Percentiles rank a stretch among this genome's conserved stretches.
These are phyloP conservation scores for Setaria viridis DNA, from an alignment of 202 grass and related monocot species.

Conservation along the genomic window DNA sequence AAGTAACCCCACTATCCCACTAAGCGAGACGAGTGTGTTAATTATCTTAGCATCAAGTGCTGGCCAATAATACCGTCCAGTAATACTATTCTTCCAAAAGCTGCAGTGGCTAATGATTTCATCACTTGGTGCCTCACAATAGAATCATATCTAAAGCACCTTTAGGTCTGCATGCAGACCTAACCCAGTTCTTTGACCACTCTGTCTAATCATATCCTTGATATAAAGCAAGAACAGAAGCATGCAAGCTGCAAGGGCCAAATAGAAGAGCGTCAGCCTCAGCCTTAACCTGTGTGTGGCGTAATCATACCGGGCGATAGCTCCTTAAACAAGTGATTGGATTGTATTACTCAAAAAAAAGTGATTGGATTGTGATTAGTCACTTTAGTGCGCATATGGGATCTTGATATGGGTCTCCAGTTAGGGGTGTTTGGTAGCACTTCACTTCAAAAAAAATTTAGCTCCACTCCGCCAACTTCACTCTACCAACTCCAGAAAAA, in stretches of 20 bases:
- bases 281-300: neutral
- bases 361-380: slow-evolving; percentile 19
- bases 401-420: slow-evolving; percentile 15
- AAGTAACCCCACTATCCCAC: neutral
- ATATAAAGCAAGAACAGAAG: slow-evolving; percentile 37
- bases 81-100: slow-evolving; percentile 28
- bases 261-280: slow-evolving; percentile 5
- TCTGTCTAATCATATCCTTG: slow-evolving; percentile 41
- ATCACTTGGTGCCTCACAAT: slow-evolving; percentile 25
- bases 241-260: slow-evolving; percentile 22
- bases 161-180: slow-evolving; percentile 33
- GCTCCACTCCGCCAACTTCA: no score
- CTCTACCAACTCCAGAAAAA: no score
- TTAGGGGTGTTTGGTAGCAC: no score
- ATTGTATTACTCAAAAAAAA: no score
- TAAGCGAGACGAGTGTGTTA: neutral
- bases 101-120: slow-evolving; percentile 42
- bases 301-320: slow-evolving; percentile 15
- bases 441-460: no score
- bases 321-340: slow-evolving; percentile 41
- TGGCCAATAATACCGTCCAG: neutral
- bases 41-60: slow-evolving; percentile 6
- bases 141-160: slow-evolving; percentile 33
- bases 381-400: slow-evolving; percentile 28
- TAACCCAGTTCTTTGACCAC: slow-evolving; percentile 42